phyloP scores from a whole-genome alignment of 2,329 filamentous ascomycete genomes.

The Ophiostoma quercus region DNA sequence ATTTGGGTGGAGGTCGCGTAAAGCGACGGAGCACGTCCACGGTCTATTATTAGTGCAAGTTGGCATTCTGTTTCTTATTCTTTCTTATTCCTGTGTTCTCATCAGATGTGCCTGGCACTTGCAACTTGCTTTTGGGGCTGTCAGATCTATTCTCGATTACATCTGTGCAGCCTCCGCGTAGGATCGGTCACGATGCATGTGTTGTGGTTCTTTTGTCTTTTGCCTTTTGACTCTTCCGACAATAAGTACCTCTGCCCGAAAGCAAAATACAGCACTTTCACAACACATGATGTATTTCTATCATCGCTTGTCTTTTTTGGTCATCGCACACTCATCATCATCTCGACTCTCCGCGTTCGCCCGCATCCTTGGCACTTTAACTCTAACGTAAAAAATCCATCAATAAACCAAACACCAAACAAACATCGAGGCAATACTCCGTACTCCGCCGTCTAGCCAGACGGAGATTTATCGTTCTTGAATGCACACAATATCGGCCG shows the following conservation, averaged over 20 bases:
- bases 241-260: too few species aligned
- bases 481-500: not conserved
- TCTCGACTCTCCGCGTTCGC: not conserved
- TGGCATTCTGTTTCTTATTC: not conserved
- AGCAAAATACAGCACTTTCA: too few species aligned
- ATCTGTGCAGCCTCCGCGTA: not conserved
- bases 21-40: slow-evolving; percentile 3
- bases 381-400: not conserved
- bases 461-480: not conserved
- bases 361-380: not conserved
- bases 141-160: too few species aligned
- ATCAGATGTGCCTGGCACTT: too few species aligned
- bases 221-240: too few species aligned
- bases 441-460: not conserved
- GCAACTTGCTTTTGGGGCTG: too few species aligned
- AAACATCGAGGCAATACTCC: not conserved
- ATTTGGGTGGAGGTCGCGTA: slow-evolving; percentile 11
- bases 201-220: too few species aligned
- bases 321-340: not conserved
- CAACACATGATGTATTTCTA: too few species aligned
- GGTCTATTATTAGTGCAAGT: slow-evolving; percentile 6
- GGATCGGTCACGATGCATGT: not conserved
- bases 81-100: not conserved
- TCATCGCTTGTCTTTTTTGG: too few species aligned
- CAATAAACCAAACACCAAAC: not conserved